A percentile compares a stretch with the other conserved stretches of the same genome.
phyloP scores from a whole-genome alignment of 805 yeast species.

The Jamesozyma piceae region DNA sequence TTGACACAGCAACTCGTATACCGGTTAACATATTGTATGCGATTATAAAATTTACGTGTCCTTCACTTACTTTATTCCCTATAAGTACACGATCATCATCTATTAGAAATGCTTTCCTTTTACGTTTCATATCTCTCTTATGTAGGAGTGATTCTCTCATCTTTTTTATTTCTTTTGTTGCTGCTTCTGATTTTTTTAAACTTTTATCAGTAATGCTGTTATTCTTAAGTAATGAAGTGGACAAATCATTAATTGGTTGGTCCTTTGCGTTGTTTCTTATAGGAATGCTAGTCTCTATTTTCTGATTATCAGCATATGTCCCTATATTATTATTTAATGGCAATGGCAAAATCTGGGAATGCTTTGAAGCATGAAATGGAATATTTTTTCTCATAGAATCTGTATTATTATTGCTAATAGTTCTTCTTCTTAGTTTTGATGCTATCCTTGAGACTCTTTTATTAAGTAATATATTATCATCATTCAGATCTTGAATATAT shows the following conservation, averaged over 20 bases:
- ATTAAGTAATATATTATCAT: slow-evolving; percentile 30
- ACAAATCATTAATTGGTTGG: slow-evolving; percentile 1
- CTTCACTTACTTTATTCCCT: slow-evolving; percentile 81
- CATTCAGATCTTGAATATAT: slow-evolving; percentile 29
- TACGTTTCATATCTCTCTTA: slow-evolving; percentile 37
- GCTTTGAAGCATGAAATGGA: slow-evolving; percentile 30
- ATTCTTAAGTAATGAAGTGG: not conserved
- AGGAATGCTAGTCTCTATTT: not conserved
- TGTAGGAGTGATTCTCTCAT: slow-evolving; percentile 41
- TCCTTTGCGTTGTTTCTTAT: not conserved
- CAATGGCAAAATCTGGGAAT: slow-evolving; percentile 28
- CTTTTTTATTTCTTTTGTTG: slow-evolving; percentile 38
- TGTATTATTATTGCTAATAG: slow-evolving; percentile 12
- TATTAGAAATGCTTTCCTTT: slow-evolving; percentile 34
- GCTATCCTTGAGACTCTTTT: slow-evolving; percentile 21
- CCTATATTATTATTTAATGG: not conserved
- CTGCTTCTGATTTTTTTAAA: slow-evolving; percentile 31
- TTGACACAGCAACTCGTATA: slow-evolving; percentile 85
- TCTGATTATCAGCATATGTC: not conserved
- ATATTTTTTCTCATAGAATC: slow-evolving; percentile 15
- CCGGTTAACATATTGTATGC: slow-evolving; percentile 98
- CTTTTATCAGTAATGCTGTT: slow-evolving; percentile 10
- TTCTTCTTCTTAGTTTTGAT: slow-evolving; percentile 10
- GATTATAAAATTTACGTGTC: slow-evolving; percentile 85
- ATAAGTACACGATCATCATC: slow-evolving; percentile 51